phyloP scores from a whole-genome alignment of 345 rosid species.

The Euphorbia pulcherrima region DNA sequence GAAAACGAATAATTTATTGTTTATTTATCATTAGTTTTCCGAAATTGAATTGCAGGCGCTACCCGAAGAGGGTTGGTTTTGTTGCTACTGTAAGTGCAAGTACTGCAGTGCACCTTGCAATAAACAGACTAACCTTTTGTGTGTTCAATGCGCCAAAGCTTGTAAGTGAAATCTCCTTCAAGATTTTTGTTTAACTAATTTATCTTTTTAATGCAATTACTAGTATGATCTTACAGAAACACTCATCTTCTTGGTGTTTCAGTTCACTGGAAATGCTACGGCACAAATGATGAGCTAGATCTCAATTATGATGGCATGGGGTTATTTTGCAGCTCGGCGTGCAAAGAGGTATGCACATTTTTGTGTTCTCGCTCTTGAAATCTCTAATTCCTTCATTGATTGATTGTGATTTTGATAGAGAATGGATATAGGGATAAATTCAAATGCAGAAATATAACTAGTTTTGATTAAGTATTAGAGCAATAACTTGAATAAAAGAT shows the following conservation, averaged over 20 bases:
- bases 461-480: no score
- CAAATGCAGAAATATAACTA: no score
- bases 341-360: slow-evolving; percentile 19
- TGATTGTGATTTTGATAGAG: not conserved
- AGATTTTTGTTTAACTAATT: no score
- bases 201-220: not conserved
- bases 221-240: not conserved
- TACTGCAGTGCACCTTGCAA: slow-evolving; percentile 1
- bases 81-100: slow-evolving; percentile 28
- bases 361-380: not conserved
- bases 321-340: slow-evolving; percentile 16
- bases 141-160: slow-evolving; percentile 19
- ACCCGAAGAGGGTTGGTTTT: slow-evolving; percentile 25
- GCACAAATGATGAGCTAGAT: not conserved
- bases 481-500: no score
- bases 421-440: no score
- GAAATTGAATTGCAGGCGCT: slow-evolving; percentile 16
- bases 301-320: not conserved
- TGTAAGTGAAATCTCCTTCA: slow-evolving; percentile 15
- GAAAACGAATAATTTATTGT: not conserved
- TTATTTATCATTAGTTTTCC: not conserved
- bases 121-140: not conserved
- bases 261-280: slow-evolving; percentile 19
- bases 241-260: not conserved
- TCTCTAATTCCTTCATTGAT: no score